Percentiles rank a stretch among this genome's conserved stretches.
Conservation (phyloP, 345 rosid genomes). For the Stellera chamaejasme region DNA sequence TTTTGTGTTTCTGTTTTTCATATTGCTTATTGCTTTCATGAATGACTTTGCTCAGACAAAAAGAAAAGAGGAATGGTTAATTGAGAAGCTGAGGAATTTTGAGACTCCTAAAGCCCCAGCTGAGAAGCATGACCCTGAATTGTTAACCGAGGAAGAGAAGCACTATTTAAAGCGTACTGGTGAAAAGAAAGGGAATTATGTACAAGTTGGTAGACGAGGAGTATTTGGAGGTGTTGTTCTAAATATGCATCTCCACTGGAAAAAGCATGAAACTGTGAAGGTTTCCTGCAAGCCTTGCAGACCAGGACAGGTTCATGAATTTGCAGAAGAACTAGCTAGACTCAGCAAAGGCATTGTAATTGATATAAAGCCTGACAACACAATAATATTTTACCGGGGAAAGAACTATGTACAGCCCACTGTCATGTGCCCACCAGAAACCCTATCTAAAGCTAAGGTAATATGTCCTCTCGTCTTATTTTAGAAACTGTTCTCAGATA, state of each 20-base stretch:
- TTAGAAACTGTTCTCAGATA: background rate
- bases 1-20: too few species aligned
- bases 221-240: slow-evolving; percentile 95
- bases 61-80: slow-evolving; percentile 82
- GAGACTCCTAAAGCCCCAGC: slow-evolving; percentile 47
- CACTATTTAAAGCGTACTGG: slow-evolving; percentile 89
- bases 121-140: slow-evolving; percentile 72
- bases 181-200: slow-evolving; percentile 80
- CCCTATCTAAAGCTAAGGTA: slow-evolving; percentile 78
- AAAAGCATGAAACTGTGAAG: slow-evolving; percentile 91
- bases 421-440: slow-evolving; percentile 67
- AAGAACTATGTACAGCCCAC: slow-evolving; percentile 81
- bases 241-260: slow-evolving; percentile 97
- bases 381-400: slow-evolving; percentile 75
- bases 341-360: slow-evolving; percentile 79
- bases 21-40: slow-evolving; percentile 1
- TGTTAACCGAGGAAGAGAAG: slow-evolving; percentile 82
- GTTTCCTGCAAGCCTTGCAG: slow-evolving; percentile 82
- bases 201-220: slow-evolving; percentile 85
- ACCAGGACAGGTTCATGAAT: slow-evolving; percentile 74
- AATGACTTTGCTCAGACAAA: slow-evolving; percentile 47
- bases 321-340: slow-evolving; percentile 75
- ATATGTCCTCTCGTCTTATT: background rate
- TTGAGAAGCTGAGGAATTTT: slow-evolving; percentile 79
- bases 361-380: slow-evolving; percentile 65